Conservation (phyloP, 805 yeast genomes). For the Kockiozyma suomiensis region DNA sequence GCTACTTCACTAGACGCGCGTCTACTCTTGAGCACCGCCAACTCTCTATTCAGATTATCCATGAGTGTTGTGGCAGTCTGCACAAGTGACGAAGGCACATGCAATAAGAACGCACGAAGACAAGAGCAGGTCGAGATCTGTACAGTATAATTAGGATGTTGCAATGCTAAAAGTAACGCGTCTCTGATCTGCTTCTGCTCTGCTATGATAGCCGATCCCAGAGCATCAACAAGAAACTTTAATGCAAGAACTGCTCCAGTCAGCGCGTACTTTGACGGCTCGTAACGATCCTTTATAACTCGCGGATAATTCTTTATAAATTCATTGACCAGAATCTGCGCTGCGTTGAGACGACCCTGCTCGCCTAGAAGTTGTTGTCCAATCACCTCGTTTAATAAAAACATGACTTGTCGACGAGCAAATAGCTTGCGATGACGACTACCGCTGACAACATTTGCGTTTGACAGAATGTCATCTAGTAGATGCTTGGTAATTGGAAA, state of each 20-base stretch:
- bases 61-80: conserved; percentile 34
- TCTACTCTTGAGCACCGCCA: conserved; percentile 31
- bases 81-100: conserved; percentile 36
- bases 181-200: conserved; percentile 26
- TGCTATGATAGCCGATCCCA: conserved; percentile 41
- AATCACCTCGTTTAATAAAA: conserved; percentile 38
- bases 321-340: conserved; percentile 33
- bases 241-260: conserved; percentile 36
- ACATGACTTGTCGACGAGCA: conserved; percentile 36
- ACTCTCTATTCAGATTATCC: conserved; percentile 34
- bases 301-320: conserved; percentile 36
- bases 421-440: conserved; percentile 29
- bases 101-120: conserved; percentile 27
- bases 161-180: conserved; percentile 27
- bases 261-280: conserved; percentile 34
- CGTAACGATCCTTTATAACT: conserved; percentile 34
- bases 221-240: conserved; percentile 32
- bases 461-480: conserved; percentile 31
- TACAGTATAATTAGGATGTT: conserved; percentile 33
- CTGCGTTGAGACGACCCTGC: conserved; percentile 37
- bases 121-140: conserved; percentile 31
- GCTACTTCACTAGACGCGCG: conserved; percentile 24
- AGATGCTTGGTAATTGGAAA: conserved; percentile 32
- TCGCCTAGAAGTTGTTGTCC: conserved; percentile 40
- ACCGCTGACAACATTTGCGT: conserved; percentile 18